phyloP scores from a whole-genome alignment of 345 rosid genomes.

The Viola odorata region DNA sequence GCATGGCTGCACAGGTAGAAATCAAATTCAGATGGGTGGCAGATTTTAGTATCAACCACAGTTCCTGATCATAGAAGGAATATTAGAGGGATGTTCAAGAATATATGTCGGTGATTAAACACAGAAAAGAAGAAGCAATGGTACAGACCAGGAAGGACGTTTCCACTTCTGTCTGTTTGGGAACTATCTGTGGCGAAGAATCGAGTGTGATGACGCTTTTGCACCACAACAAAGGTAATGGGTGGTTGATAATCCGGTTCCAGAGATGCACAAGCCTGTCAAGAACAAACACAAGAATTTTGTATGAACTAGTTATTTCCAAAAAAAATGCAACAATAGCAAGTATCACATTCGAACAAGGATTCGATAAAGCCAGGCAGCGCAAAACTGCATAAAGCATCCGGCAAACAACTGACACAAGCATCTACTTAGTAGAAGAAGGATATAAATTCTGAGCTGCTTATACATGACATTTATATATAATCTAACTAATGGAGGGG shows the following conservation, averaged over 20 bases:
- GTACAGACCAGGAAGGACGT: conserved; percentile 1
- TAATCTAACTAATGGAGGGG: too few species aligned
- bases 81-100: not conserved
- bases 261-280: conserved; percentile 1
- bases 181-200: not conserved
- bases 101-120: not conserved
- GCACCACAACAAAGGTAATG: not conserved
- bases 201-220: not conserved
- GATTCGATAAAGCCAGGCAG: too few species aligned
- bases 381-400: too few species aligned
- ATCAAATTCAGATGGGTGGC: conserved; percentile 7
- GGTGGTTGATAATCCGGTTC: not conserved
- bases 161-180: not conserved
- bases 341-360: not conserved
- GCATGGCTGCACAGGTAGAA: conserved; percentile 13
- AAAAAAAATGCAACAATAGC: not conserved
- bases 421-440: too few species aligned
- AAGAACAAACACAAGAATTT: not conserved
- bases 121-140: not conserved
- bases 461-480: too few species aligned
- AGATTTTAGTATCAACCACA: conserved; percentile 10
- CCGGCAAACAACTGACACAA: too few species aligned
- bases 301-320: not conserved
- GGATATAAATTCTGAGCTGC: too few species aligned
- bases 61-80: not conserved